Percentiles rank a stretch among this genome's conserved stretches.
These are phyloP conservation scores for Phoma sp. DNA, from an alignment of 2,329 filamentous ascomycete genomes.

Conservation along the genomic window DNA sequence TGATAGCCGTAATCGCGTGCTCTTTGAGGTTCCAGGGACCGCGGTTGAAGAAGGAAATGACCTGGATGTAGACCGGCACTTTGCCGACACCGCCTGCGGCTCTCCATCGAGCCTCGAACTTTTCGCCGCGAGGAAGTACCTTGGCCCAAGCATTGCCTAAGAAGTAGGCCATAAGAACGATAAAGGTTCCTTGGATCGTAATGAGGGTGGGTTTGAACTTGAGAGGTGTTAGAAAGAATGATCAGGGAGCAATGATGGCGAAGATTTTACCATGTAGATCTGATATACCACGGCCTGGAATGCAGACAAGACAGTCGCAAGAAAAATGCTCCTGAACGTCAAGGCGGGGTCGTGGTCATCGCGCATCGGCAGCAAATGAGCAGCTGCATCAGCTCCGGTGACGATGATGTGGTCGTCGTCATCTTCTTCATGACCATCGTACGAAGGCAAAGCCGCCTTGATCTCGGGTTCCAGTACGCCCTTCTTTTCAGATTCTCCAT, in stretches of 20 bases:
- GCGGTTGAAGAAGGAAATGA: conserved; percentile 24
- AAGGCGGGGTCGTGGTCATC: conserved; percentile 18
- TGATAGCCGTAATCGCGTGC: conserved; percentile 22
- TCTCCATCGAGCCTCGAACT: conserved; percentile 22
- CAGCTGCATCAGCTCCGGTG: conserved; percentile 23
- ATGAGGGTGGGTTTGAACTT: conserved; percentile 24
- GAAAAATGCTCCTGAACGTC: conserved; percentile 19
- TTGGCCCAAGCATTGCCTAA: conserved; percentile 21
- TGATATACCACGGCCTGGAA: conserved; percentile 24
- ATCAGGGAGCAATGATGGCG: not conserved
- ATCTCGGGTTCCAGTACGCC: conserved; percentile 18
- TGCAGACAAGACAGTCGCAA: conserved; percentile 17
- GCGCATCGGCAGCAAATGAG: conserved; percentile 21
- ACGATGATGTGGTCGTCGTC: conserved; percentile 19
- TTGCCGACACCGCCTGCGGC: conserved; percentile 18
- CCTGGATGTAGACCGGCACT: conserved; percentile 14
- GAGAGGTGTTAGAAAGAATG: not conserved
- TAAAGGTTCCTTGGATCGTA: conserved; percentile 24
- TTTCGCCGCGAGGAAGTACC: conserved; percentile 20
- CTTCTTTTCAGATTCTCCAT: conserved; percentile 13
- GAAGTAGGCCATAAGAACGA: conserved; percentile 23
- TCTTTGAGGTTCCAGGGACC: conserved; percentile 22
- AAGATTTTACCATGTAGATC: conserved; percentile 16
- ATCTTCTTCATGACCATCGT: conserved; percentile 12
- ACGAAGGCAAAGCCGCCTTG: conserved; percentile 14